Base-by-base conservation (phyloP, 169 alveolate species). In the Eimeria acervulina region DNA sequence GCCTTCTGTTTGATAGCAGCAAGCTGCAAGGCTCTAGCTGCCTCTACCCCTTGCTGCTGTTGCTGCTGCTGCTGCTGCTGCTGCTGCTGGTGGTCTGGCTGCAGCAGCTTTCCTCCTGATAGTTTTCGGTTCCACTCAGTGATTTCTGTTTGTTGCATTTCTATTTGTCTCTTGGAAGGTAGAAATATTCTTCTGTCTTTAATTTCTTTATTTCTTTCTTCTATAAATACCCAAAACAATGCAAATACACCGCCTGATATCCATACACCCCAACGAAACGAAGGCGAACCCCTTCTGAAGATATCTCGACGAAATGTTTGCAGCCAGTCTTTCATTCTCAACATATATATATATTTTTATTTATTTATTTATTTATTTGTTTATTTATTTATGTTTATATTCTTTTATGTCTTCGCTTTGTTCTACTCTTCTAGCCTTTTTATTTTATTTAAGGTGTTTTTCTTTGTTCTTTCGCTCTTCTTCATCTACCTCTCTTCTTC, bases 251-350 rank as follows among this genome's bases (percentile, higher is more conserved):
- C 1, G 17, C 96, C 96, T 12, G 92, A 44, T 26, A 61, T 63
- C 96, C 96, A 92, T 1, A 80, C 96, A 13, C 87, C 96, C 70
- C 68, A 72, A 1, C 78, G 74, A 76, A 76, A 92, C 17, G 96
- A 66, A 15, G 96, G 96, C 1, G 96, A 92, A 63, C 96, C 96
- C 1, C 92, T 80, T 44, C 63, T 33, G 10, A 92, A 42, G 2
- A 63, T 13, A 8, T 92, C 96, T 61, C 96, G 42, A 55, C 33
- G 23, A 17, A 68, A 51, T 12, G 31, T 38, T 33, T 55, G 40
- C 74, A 70, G 88, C 92, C 90, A 74, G 13, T 81, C 33, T 78
- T 78, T 66, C 68, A 78, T 38, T 26, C 89, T 5, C 40, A 66
- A 66, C 44, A 26, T 2, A 7, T 36, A 4, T 36, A 38, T 28